A percentile compares a stretch with the other conserved stretches of the same genome.
Evolutionary conservation across 768 basidiomycete genomes (phyloP).

Genomic region (Cantharellus cinnabarinus): DNA sequence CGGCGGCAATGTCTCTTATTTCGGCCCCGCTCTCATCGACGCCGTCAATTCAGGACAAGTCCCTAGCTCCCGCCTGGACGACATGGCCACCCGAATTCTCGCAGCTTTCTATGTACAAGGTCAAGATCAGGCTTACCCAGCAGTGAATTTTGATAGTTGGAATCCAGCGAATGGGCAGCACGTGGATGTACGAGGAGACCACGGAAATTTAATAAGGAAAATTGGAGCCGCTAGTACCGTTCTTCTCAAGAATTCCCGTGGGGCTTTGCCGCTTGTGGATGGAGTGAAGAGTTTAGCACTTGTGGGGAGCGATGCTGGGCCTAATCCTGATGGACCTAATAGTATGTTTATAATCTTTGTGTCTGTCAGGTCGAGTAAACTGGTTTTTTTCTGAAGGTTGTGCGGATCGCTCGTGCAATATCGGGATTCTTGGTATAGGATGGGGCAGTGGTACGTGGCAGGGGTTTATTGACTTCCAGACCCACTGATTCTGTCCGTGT

Average conservation of each 20-base stretch:
- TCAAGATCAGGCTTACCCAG: constrained; percentile 48
- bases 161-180: no score
- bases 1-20: background rate
- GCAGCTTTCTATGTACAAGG: constrained; percentile 47
- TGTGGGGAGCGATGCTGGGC: constrained; percentile 38
- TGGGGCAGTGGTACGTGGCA: constrained; percentile 37
- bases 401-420: constrained; percentile 23
- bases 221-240: constrained; percentile 20
- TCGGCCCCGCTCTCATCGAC: constrained; percentile 33
- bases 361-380: no score
- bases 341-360: constrained; percentile 11
- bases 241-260: background rate
- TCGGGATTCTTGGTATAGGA: constrained; percentile 66
- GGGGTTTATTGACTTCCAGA: background rate
- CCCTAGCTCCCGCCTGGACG: constrained; percentile 9
- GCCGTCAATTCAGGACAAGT: constrained; percentile 22
- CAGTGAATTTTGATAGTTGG: constrained; percentile 38
- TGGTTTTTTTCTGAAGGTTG: constrained; percentile 18
- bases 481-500: background rate
- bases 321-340: constrained; percentile 47
- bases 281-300: constrained; percentile 11
- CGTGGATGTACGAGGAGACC: no score
- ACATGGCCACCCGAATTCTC: constrained; percentile 56
- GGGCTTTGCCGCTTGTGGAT: constrained; percentile 2
- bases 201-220: background rate